Evolutionary conservation across 768 basidiomycete genomes (phyloP).

Genomic region (Mycena maculata): DNA sequence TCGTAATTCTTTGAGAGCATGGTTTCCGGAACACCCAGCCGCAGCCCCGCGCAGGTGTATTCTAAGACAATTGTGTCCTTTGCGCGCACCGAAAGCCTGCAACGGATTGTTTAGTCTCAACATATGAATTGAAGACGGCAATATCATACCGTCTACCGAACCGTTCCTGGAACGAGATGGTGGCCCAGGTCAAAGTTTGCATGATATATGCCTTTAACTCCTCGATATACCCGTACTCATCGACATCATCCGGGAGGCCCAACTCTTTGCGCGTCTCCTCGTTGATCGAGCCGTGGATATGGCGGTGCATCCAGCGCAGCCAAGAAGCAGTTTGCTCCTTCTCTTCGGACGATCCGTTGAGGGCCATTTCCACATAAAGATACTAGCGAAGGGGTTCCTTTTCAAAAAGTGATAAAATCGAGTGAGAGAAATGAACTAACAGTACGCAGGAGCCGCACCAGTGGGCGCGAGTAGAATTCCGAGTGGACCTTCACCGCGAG

Average conservation of each 20-base stretch:
- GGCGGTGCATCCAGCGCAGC: conserved; percentile 32
- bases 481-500: conserved; percentile 27
- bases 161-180: conserved; percentile 27
- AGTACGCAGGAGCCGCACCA: conserved; percentile 27
- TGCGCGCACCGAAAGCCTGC: conserved; percentile 28
- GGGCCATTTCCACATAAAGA: conserved; percentile 27
- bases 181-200: conserved; percentile 32
- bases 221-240: conserved; percentile 28
- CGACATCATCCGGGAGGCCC: conserved; percentile 23
- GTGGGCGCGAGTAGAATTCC: conserved; percentile 20
- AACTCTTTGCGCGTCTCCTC: conserved; percentile 30
- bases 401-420: not conserved
- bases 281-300: conserved; percentile 25
- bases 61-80: conserved; percentile 34
- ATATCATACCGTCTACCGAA: conserved; percentile 24
- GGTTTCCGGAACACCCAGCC: conserved; percentile 27
- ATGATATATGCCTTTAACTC: conserved; percentile 32
- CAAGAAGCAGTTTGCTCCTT: conserved; percentile 31
- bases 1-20: conserved; percentile 31
- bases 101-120: not conserved
- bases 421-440: not conserved
- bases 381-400: not conserved
- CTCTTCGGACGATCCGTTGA: conserved; percentile 34
- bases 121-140: not conserved
- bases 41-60: conserved; percentile 30